Conservation (phyloP, 2,329 filamentous ascomycete species). For the Teratosphaeria pseudoeucalypti region DNA sequence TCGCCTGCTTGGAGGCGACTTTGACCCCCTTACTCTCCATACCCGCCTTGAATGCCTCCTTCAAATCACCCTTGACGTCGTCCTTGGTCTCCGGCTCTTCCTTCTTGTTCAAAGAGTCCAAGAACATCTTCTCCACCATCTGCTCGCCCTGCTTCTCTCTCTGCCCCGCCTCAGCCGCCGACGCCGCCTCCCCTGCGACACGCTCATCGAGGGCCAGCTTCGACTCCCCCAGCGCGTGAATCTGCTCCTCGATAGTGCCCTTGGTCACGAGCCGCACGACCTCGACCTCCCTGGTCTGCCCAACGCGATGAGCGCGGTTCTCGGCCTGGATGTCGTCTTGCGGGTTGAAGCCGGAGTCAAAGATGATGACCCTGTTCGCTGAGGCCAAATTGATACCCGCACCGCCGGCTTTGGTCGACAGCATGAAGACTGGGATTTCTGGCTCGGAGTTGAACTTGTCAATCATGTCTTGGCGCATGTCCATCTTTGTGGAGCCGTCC, state of each 20-base stretch:
- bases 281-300: conserved; percentile 82
- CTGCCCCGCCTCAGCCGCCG: conserved; percentile 23
- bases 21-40: conserved; percentile 34
- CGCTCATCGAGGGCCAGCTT: conserved; percentile 82
- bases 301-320: conserved; percentile 90
- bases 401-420: conserved; percentile 90
- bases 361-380: conserved; percentile 96
- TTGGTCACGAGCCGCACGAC: conserved; percentile 74
- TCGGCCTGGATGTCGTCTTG: conserved; percentile 98
- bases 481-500: conserved; percentile 72
- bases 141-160: conserved; percentile 29
- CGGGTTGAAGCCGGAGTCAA: conserved; percentile 94
- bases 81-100: conserved; percentile 6
- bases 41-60: conserved; percentile 31
- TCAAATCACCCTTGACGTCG: conserved; percentile 24
- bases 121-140: conserved; percentile 30
- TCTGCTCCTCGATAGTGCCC: conserved; percentile 83
- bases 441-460: conserved; percentile 71
- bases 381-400: conserved; percentile 92
- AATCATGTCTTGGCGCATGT: conserved; percentile 75
- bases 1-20: conserved; percentile 21
- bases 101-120: conserved; percentile 12
- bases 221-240: conserved; percentile 80
- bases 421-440: conserved; percentile 77
- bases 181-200: conserved; percentile 50